Conservation (phyloP, 2,329 filamentous ascomycete species). For the Ophiocordyceps sinensis region DNA sequence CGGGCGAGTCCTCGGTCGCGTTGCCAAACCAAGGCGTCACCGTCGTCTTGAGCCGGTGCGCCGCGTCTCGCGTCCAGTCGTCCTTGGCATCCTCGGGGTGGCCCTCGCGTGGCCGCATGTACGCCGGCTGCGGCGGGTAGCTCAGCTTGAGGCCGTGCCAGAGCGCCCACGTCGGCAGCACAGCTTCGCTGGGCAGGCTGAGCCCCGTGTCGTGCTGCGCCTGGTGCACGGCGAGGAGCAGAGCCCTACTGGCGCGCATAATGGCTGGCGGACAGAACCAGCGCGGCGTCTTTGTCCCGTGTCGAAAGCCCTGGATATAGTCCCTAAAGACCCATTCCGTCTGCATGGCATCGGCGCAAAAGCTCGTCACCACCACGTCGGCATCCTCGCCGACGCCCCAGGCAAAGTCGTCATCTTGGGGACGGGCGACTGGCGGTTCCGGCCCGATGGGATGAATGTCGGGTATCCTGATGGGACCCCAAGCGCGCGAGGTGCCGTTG, state of each 20-base stretch:
- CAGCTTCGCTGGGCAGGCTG: constrained; percentile 18
- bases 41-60: background rate
- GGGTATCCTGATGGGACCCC: constrained; percentile 14
- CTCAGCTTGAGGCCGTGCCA: constrained; percentile 24
- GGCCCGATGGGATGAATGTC: constrained; percentile 16
- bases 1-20: constrained; percentile 10
- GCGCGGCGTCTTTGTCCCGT: constrained; percentile 12
- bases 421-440: constrained; percentile 9
- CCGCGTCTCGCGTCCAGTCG: constrained; percentile 1
- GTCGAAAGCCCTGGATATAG: constrained; percentile 15
- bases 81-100: constrained; percentile 5
- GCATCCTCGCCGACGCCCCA: constrained; percentile 21
- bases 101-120: constrained; percentile 8
- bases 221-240: constrained; percentile 18
- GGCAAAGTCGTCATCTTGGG: constrained; percentile 11
- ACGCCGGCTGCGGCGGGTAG: constrained; percentile 20
- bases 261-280: constrained; percentile 23
- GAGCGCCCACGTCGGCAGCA: constrained; percentile 19
- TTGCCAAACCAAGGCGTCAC: constrained; percentile 14
- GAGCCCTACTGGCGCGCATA: constrained; percentile 14
- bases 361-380: constrained; percentile 15
- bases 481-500: constrained; percentile 12
- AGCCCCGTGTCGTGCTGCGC: constrained; percentile 16
- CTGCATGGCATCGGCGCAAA: constrained; percentile 13
- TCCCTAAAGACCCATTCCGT: constrained; percentile 16